Percentiles rank a stretch among this genome's conserved stretches.
phyloP scores from a whole-genome alignment of 306 rosid species.

The Acacia confusa region DNA sequence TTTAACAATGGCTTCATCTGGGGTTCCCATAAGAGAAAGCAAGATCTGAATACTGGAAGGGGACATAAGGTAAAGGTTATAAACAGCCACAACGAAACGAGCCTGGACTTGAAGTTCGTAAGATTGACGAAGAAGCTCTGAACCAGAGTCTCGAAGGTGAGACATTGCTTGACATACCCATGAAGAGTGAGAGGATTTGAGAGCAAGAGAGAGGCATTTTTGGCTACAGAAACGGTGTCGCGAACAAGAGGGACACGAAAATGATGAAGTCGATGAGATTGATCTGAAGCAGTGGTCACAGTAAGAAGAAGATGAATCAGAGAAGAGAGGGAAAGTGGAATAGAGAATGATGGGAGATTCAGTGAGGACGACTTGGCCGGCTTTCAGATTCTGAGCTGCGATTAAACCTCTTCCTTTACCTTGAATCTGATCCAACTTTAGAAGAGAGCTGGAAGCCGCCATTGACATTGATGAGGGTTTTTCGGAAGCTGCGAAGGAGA shows the following conservation, averaged over 20 bases:
- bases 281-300: conserved; percentile 63
- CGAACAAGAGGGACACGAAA: conserved; percentile 40
- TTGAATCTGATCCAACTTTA: conserved; percentile 35
- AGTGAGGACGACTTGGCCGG: conserved; percentile 58
- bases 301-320: conserved; percentile 22
- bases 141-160: conserved; percentile 21
- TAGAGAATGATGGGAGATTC: conserved; percentile 66
- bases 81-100: conserved; percentile 55
- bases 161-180: conserved; percentile 46
- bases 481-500: conserved; percentile 9
- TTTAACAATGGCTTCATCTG: conserved; percentile 21
- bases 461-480: conserved; percentile 8
- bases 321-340: conserved; percentile 46
- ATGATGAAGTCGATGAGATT: conserved; percentile 14
- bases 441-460: conserved; percentile 27
- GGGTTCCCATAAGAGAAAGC: conserved; percentile 58
- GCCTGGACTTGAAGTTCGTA: conserved; percentile 57
- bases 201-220: conserved; percentile 35
- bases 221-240: conserved; percentile 48
- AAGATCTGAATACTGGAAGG: conserved; percentile 42
- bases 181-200: conserved; percentile 40
- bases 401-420: conserved; percentile 60
- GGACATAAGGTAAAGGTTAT: conserved; percentile 39
- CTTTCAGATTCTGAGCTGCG: conserved; percentile 49
- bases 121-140: conserved; percentile 38